Base-by-base conservation (phyloP, 2,329 filamentous ascomycete genomes). In the Fusarium chaquense region DNA sequence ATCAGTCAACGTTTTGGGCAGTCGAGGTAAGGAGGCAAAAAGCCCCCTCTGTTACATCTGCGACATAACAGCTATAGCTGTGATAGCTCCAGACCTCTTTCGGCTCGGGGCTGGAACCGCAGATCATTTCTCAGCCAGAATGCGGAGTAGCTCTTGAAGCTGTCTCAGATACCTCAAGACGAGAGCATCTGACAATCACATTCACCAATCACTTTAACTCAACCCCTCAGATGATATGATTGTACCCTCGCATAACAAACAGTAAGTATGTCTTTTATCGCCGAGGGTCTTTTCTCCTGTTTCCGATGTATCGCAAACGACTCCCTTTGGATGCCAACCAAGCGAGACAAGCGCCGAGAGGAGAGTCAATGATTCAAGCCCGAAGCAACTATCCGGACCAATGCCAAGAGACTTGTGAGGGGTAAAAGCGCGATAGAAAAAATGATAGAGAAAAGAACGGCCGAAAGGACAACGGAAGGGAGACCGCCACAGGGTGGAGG, bases 141-240 rank as follows among this genome's bases (percentile, higher is more conserved):
- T 66, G 66, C 66, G 66, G 67, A 69, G 67, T 63, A 70, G 62
- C 63, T 53, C 32, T 47, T 53, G 33, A 50, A 67, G 63, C 51
- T 67, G 65, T 67, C 58, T 67, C 63, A 58, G 47, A 28, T 44
- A 47, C 35, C 33, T 65, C 45, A 30, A 62, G 56, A 52, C 43
- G 62, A 70, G 58, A 59, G 36, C 61, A 50, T 49, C 56, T 49
- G 47, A 50, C 40, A 58, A 32, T 45, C 33, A 15, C n/a, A 40
- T 55, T 51, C 33, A 46, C 46, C 61, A 60, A 53, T 65, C 35
- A 51, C 46, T 65, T 58, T 22, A 24, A 33, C 38, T 65, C 32
- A 30, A 46, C 54, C 44, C 30, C 28, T 54, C 58, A 53, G 47
- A 51, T 51, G 47, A 51, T 47, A 40, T 58, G 45, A 53, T 36